Base-by-base conservation (phyloP, 2,329 filamentous ascomycete genomes). In the Aspergillus aculeatinus region DNA sequence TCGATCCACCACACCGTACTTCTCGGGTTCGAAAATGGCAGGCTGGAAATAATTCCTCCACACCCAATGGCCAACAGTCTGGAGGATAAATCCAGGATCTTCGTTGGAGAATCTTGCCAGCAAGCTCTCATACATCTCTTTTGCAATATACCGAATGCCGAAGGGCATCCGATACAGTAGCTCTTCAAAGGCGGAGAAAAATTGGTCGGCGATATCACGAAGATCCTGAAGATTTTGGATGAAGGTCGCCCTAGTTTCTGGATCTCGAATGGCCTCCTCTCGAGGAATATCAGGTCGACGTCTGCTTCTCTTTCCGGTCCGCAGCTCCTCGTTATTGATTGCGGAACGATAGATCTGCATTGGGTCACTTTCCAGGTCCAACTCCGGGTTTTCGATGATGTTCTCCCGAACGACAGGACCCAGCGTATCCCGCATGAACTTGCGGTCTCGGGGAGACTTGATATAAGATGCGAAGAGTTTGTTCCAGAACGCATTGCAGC, bases 271-370 rank as follows among this genome's bases (percentile, higher is more conserved):
- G n/a, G 95, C 95, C 67, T 96, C 84, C 73, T 99, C 95, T 63
- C 93, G 87, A 0, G 92, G 89, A 35, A 99, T 89, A 67, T 97
- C 92, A 14, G 91, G 86, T 35, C 88, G 90, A 63, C 95, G 85
- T 53, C 85, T 85, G 73, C 93, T 96, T 21, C 91, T 87, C 65
- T 87, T 87, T 4, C 95, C 95, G 0, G 95, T 99, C 19, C 92
- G 88, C 25, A 99, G 86, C 77, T 99, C 95, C 76, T 98, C 94
- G 69, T 99, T 96, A 79, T 96, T 98, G 78, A 99, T 96, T 14
- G 92, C 89, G 5, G 92, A 95, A 48, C 91, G 87, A 77, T 99
- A 98, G 59, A 99, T 99, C 68, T 98, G 94, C 81, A 98, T 89
- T 0, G 95, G 95, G 71, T 99, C 95, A 73, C 94, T 97, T 77